These are phyloP conservation scores for Geotrichum phurueaensis DNA, from an alignment of 1,139 yeast genomes.

Conservation along the genomic window DNA sequence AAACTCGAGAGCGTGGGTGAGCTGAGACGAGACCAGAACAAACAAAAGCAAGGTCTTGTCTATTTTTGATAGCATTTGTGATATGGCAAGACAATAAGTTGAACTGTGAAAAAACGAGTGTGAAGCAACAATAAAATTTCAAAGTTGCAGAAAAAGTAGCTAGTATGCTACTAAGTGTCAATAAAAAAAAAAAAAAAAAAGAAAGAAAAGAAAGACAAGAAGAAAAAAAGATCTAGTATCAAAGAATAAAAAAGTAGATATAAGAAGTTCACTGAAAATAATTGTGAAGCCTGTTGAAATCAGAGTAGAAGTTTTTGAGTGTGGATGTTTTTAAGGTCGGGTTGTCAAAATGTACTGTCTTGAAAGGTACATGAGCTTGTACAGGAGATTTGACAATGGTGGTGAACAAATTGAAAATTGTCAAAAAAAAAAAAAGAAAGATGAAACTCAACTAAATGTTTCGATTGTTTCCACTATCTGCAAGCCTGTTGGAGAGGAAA, in stretches of 20 bases:
- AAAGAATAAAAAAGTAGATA: not conserved
- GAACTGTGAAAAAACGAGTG: not conserved
- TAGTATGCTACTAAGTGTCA: not conserved
- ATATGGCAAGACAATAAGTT: not conserved
- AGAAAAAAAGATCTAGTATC: not conserved
- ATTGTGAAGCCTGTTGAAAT: not conserved
- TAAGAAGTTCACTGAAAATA: not conserved
- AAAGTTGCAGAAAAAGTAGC: not conserved
- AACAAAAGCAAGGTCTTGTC: conserved; percentile 1
- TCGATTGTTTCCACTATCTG: not conserved
- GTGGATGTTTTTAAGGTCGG: not conserved
- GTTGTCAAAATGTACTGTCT: not conserved
- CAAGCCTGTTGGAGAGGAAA: too few relatives aligned
- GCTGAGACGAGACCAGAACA: conserved; percentile 1
- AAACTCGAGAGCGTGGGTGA: not conserved
- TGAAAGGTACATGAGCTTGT: not conserved
- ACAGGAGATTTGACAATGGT: not conserved
- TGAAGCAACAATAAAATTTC: not conserved
- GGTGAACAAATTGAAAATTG: not conserved
- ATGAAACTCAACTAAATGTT: not conserved
- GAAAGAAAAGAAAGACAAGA: not conserved
- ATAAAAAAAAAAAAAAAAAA: not conserved
- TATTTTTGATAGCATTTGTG: not conserved
- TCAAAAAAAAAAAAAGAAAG: not conserved
- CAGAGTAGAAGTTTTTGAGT: not conserved